phyloP scores from a whole-genome alignment of 164 flowering plant genomes.

The Piper betle region DNA sequence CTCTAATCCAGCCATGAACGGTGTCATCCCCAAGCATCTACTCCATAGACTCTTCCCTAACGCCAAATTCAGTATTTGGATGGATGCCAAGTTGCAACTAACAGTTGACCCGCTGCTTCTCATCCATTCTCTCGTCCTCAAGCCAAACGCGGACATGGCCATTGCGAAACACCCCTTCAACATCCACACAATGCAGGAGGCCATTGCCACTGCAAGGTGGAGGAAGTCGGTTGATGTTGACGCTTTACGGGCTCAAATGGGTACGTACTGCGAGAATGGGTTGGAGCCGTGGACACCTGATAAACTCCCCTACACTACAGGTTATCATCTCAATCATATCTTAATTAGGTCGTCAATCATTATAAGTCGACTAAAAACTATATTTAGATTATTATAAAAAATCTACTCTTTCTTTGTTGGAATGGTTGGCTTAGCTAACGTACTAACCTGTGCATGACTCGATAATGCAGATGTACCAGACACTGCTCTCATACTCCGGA shows the following conservation, averaged over 20 bases:
- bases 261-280: conserved; percentile 79
- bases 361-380: too few relatives aligned
- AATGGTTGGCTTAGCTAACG: background rate
- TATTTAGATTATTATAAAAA: background rate
- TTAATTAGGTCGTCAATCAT: too few relatives aligned
- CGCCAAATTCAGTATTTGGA: conserved; percentile 77
- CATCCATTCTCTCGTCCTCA: conserved; percentile 52
- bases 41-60: conserved; percentile 82
- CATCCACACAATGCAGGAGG: conserved; percentile 85
- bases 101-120: conserved; percentile 74
- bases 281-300: conserved; percentile 61
- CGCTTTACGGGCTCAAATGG: conserved; percentile 65
- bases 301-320: conserved; percentile 74
- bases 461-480: conserved; percentile 79
- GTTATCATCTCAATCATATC: conserved; percentile 13
- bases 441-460: background rate
- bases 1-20: conserved; percentile 7
- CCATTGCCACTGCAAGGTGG: conserved; percentile 96
- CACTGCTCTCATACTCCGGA: conserved; percentile 74
- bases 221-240: conserved; percentile 76
- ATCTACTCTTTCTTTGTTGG: background rate
- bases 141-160: conserved; percentile 65
- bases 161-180: conserved; percentile 76
- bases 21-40: conserved; percentile 64
- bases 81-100: conserved; percentile 80